Base-by-base conservation (phyloP, 257 asterid genomes). In the Sherardia arvensis region DNA sequence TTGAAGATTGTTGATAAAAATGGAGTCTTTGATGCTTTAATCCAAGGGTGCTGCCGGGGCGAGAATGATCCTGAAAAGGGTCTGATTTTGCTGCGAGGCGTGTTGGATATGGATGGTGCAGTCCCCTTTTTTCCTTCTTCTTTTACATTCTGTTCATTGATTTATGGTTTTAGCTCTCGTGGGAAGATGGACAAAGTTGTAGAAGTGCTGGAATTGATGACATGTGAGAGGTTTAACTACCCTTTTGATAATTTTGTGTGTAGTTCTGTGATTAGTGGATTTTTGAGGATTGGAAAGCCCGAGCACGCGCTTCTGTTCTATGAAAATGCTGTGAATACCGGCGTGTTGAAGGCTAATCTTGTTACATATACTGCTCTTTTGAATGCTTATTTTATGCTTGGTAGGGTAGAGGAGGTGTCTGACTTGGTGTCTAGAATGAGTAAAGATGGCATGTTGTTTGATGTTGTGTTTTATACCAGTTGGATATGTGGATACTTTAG, bases 181-280 rank as follows among this genome's bases (percentile, higher is more conserved):
- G 90, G 84, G 68, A 79, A 64, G 70, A 80, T 83, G 86, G 84
- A 81, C 69, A 80, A 81, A 51, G 96, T 76, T 23, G 76, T 82
- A 67, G 85, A 87, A 73, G 81, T 83, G 75, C 72, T 90, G 49
- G 81, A 78, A 68, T 69, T 85, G 68, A 84, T 83, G 87, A 68
- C 74, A 55, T 80, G 69, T 61, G 85, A 79, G 65, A 82, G 61
- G 78, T 68, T 74, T 56, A 77, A 70, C 38, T 85, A 70, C 74
- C 90, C 88, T 65, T 83, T 80, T 67, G 77, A 80, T 72, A 87
- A 90, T 78, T 84, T 71, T 77, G 85, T 85, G 7, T 82, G 85
- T 62, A 90, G 91, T 69, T 82, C 85, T 74, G 97, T 85, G 77
- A 79, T 90, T 79, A 77, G 79, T 66, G 95, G 95, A 25, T 85